A percentile compares a stretch with the other conserved stretches of the same genome.
phyloP scores from a whole-genome alignment of 78 protist species.

The Mantamonas sphyraenae region DNA sequence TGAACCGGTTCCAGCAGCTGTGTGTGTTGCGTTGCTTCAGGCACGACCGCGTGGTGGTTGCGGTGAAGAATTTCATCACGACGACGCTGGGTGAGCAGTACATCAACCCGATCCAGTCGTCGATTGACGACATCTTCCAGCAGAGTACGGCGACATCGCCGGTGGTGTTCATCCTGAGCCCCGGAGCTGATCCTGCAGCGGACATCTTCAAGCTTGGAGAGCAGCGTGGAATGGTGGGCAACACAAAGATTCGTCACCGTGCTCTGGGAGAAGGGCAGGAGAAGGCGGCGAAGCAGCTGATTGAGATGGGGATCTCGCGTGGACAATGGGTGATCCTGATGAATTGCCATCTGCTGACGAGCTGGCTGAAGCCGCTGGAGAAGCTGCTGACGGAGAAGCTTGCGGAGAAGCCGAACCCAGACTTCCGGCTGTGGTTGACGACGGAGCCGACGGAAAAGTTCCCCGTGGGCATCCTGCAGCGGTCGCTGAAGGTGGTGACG shows the following conservation, averaged over 20 bases:
- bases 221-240: slow-evolving; percentile 41
- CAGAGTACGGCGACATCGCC: slow-evolving; percentile 47
- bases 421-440: slow-evolving; percentile 89
- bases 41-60: slow-evolving; percentile 58
- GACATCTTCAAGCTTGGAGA: slow-evolving; percentile 73
- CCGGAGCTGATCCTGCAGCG: slow-evolving; percentile 88
- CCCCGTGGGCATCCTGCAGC: slow-evolving; percentile 88
- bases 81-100: slow-evolving; percentile 32
- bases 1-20: slow-evolving; percentile 41
- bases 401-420: slow-evolving; percentile 43
- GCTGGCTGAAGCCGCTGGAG: slow-evolving; percentile 78
- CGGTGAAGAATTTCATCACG: slow-evolving; percentile 45
- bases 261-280: slow-evolving; percentile 84
- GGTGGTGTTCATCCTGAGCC: slow-evolving; percentile 75
- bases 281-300: slow-evolving; percentile 50
- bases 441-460: slow-evolving; percentile 84
- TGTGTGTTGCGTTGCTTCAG: slow-evolving; percentile 72
- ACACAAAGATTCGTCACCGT: slow-evolving; percentile 27
- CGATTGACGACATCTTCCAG: slow-evolving; percentile 29
- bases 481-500: slow-evolving; percentile 87
- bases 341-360: slow-evolving; percentile 81
- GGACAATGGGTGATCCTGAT: slow-evolving; percentile 91
- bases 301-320: slow-evolving; percentile 62
- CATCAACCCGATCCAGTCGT: slow-evolving; percentile 69
- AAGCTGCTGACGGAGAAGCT: slow-evolving; percentile 57